Percentiles rank a stretch among this genome's conserved stretches.
Evolutionary conservation across 2,329 filamentous ascomycete species (phyloP).

Genomic region (Xylaria sp.): DNA sequence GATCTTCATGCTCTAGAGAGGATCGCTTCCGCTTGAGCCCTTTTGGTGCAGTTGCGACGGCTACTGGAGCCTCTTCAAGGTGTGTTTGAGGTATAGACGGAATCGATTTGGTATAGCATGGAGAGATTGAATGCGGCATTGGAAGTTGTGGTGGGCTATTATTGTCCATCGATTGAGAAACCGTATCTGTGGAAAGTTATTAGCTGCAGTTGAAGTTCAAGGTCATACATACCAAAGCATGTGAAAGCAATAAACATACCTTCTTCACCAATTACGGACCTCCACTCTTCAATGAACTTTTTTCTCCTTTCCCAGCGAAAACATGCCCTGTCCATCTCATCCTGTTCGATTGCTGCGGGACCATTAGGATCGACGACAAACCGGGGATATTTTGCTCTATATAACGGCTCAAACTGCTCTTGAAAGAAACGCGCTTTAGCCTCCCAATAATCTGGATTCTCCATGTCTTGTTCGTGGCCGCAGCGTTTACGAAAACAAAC

Average conservation of each 20-base stretch:
- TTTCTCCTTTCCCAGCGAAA: not conserved
- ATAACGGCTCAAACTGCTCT: not conserved
- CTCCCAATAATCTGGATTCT: conserved; percentile 21
- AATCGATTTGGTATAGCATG: not conserved
- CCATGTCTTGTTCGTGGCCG: not conserved
- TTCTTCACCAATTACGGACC: not conserved
- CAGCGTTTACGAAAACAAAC: conserved; percentile 12
- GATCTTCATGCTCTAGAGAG: not conserved
- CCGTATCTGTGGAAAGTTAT: not conserved
- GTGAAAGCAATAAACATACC: not conserved
- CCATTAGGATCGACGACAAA: not conserved
- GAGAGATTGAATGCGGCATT: not conserved
- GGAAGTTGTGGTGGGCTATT: not conserved
- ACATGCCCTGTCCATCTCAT: not conserved
- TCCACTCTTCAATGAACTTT: not conserved
- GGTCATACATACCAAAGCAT: not conserved
- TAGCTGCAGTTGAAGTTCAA: no score
- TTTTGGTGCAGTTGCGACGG: not conserved
- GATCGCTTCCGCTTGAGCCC: not conserved
- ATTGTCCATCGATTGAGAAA: not conserved
- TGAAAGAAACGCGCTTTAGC: not conserved
- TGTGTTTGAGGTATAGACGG: not conserved
- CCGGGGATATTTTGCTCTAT: not conserved
- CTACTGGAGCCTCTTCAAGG: not conserved
- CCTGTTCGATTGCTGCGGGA: not conserved